Evolutionary conservation across 805 yeast species (phyloP).

Genomic region (Candida arabinofermentans): DNA sequence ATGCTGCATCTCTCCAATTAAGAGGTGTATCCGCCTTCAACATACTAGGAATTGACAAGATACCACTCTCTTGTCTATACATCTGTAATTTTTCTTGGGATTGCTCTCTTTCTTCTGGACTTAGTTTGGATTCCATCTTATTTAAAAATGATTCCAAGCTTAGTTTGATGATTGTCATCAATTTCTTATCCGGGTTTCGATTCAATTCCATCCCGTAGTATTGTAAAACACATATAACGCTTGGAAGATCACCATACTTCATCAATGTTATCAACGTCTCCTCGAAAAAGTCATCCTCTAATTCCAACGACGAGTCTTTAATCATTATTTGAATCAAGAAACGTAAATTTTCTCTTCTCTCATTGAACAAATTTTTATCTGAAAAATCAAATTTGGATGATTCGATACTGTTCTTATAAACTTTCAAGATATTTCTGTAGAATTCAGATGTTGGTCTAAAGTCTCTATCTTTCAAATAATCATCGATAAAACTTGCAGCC

Average conservation of each 20-base stretch:
- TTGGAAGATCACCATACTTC: constrained; percentile 23
- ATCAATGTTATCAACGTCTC: constrained; percentile 20
- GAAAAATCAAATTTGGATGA: constrained; percentile 5
- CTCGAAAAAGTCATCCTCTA: constrained; percentile 14
- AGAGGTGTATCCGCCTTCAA: constrained; percentile 4
- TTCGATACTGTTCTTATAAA: constrained; percentile 15
- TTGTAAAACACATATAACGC: constrained; percentile 23
- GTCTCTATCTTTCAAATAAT: constrained; percentile 9
- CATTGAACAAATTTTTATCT: constrained; percentile 2
- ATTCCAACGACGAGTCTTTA: constrained; percentile 11
- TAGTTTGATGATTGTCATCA: constrained; percentile 15
- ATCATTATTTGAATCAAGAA: constrained; percentile 15
- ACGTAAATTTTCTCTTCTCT: constrained; percentile 14
- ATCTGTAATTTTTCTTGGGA: constrained; percentile 6
- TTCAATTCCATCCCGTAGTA: constrained; percentile 21
- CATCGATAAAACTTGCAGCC: constrained; percentile 33
- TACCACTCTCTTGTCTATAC: constrained; percentile 18
- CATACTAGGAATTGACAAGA: constrained; percentile 12
- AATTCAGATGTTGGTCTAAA: constrained; percentile 17
- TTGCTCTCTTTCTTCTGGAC: constrained; percentile 6
- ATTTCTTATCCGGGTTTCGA: constrained; percentile 8
- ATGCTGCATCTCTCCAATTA: constrained; percentile 22
- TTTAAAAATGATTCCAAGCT: constrained; percentile 17
- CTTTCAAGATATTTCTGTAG: constrained; percentile 13
- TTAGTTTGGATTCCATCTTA: constrained; percentile 21